These are phyloP conservation scores for Dendrobium officinale DNA, from an alignment of 106 monocot species.

Conservation along the genomic window DNA sequence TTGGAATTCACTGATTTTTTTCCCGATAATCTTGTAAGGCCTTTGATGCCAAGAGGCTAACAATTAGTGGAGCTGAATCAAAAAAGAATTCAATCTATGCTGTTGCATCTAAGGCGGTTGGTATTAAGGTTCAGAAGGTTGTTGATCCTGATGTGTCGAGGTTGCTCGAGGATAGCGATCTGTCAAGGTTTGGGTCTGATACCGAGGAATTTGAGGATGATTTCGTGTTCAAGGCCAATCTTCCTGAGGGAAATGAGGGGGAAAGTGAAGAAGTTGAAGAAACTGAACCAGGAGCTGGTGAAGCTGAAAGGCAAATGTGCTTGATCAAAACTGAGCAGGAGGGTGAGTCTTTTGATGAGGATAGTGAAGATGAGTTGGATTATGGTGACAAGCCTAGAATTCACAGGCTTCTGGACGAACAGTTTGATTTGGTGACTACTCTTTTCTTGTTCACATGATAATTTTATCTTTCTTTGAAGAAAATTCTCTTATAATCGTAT, in stretches of 20 bases:
- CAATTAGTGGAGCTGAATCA: conserved; percentile 20
- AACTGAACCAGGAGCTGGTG: background rate
- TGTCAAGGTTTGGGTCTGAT: conserved; percentile 78
- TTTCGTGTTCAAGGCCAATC: conserved; percentile 75
- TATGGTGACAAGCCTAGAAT: conserved; percentile 36
- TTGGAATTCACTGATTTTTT: background rate
- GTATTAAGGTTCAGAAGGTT: conserved; percentile 53
- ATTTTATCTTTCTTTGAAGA: background rate
- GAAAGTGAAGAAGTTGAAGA: conserved; percentile 14
- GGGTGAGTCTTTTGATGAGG: conserved; percentile 7
- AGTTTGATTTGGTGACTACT: conserved; percentile 72
- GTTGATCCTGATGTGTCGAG: conserved; percentile 65
- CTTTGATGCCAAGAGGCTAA: conserved; percentile 66
- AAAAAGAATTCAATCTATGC: conserved; percentile 19
- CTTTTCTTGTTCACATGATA: background rate
- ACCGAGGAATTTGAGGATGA: conserved; percentile 93
- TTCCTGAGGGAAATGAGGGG: conserved; percentile 22
- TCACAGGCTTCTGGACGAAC: conserved; percentile 59
- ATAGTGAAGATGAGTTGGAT: conserved; percentile 13
- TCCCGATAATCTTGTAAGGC: conserved; percentile 24
- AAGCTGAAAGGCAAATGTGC: conserved; percentile 3
- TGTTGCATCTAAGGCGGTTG: conserved; percentile 49
- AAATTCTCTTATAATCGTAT: background rate
- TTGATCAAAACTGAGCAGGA: background rate
- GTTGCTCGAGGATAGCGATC: conserved; percentile 65